Evolutionary conservation across 768 basidiomycete genomes (phyloP), one percentile per base, ranked within the genome.

Genomic region (Pisolithus tinctorius): DNA sequence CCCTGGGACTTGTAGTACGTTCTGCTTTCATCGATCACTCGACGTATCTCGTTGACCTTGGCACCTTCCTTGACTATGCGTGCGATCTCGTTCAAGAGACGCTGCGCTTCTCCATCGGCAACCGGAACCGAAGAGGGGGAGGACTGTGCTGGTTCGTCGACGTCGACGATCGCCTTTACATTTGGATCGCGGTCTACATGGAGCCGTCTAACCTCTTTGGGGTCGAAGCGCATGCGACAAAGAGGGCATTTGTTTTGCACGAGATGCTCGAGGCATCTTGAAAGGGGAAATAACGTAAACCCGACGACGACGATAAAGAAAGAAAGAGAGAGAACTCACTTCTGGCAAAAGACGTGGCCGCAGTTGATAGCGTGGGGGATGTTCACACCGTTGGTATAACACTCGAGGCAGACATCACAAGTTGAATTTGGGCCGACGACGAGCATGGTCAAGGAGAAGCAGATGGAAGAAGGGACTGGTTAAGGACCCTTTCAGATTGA

Each of bases 361-460:
- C 87, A 89, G 45, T 73, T 53, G 58, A 88, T 84, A 45, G 80
- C 76, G 60, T 82, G 79, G 47, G 86, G 85, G 7, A 76, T 72
- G 62, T 79, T 82, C 43, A 57, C 57, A 46, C 77, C 78, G 48
- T 64, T 64, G 46, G 72, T 73, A 63, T 83, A 88, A 30, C 69
- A 66, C 58, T 88, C 86, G 58, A 83, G 74, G 69, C 87, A 89
- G 60, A 88, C 77, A 69, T 88, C 86, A 75, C 86, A 89, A 45
- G 73, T 71, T 60, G 86, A 87, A 60, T 76, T 76, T 54, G 78
- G 62, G 59, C 79, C 78, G 64, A 86, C 64, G 65, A 76, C 78
- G 60, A 88, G 77, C 88, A 88, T 88, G 69, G 67, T 69, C 43
- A 48, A 56, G 20, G 39, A 29, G 34, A 34, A 50, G 46, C 1